phyloP scores from a whole-genome alignment of 2,329 filamentous ascomycete species.

The Didymella exigua region DNA sequence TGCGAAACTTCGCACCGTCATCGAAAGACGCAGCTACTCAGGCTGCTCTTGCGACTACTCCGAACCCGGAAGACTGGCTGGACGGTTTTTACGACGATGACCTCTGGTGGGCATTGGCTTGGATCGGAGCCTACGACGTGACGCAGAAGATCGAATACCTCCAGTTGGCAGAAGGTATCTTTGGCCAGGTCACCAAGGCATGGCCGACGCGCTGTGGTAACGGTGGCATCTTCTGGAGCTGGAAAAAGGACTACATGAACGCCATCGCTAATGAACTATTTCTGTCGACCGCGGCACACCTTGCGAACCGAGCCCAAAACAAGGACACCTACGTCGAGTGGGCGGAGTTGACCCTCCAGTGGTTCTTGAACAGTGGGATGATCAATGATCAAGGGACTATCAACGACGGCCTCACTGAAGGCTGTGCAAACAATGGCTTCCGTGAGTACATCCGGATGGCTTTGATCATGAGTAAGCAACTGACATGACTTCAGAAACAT shows the following conservation, averaged over 20 bases:
- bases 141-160: slow-evolving; percentile 55
- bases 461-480: neutral
- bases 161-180: slow-evolving; percentile 56
- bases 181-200: slow-evolving; percentile 51
- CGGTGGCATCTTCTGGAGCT: slow-evolving; percentile 58
- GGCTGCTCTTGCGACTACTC: slow-evolving; percentile 15
- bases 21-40: slow-evolving; percentile 7
- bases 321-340: slow-evolving; percentile 51
- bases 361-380: slow-evolving; percentile 58
- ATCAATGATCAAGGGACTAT: slow-evolving; percentile 56
- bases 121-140: slow-evolving; percentile 62
- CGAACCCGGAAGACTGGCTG: slow-evolving; percentile 42
- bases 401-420: slow-evolving; percentile 59
- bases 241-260: slow-evolving; percentile 54
- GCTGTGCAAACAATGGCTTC: slow-evolving; percentile 60
- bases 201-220: slow-evolving; percentile 51
- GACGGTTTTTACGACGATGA: slow-evolving; percentile 60
- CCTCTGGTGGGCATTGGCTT: slow-evolving; percentile 58
- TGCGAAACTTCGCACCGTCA: slow-evolving; percentile 12
- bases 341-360: slow-evolving; percentile 57
- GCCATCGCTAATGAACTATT: slow-evolving; percentile 65
- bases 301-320: slow-evolving; percentile 57
- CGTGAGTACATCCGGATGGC: slow-evolving; percentile 12
- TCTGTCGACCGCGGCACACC: slow-evolving; percentile 59
- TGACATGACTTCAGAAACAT: slow-evolving; percentile 41